phyloP scores from a whole-genome alignment of 495 filamentous ascomycete genomes.

The Aspergillus baeticus region DNA sequence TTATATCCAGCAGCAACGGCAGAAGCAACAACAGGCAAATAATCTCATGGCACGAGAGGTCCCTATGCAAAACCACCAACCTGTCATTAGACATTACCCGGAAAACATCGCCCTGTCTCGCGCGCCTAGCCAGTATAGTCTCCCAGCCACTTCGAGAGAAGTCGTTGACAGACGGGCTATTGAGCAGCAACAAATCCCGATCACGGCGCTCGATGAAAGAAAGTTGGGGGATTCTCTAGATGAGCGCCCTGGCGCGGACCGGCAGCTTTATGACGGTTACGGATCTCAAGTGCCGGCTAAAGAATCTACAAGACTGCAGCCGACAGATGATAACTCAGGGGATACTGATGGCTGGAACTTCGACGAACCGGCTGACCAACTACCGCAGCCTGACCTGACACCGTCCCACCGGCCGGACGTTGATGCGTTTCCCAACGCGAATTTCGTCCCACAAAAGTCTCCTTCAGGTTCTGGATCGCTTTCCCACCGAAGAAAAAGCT shows the following conservation, averaged over 20 bases:
- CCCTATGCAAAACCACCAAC: constrained; percentile 47
- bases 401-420: constrained; percentile 71
- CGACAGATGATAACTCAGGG: constrained; percentile 38
- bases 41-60: constrained; percentile 46
- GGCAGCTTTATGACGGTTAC: constrained; percentile 57
- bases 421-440: constrained; percentile 81
- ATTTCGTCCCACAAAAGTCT: constrained; percentile 72
- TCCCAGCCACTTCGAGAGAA: constrained; percentile 26
- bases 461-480: constrained; percentile 64
- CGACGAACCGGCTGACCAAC: constrained; percentile 58
- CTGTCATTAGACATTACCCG: constrained; percentile 40
- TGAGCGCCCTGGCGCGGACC: constrained; percentile 54
- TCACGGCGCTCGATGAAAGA: constrained; percentile 38
- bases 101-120: constrained; percentile 41
- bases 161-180: constrained; percentile 36
- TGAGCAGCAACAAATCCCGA: constrained; percentile 39
- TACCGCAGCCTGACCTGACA: constrained; percentile 47
- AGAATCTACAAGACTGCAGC: constrained; percentile 33
- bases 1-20: constrained; percentile 46
- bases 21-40: constrained; percentile 41
- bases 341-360: constrained; percentile 91
- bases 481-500: constrained; percentile 80
- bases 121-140: constrained; percentile 30
- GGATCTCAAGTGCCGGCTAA: constrained; percentile 44
- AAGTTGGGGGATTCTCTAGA: constrained; percentile 48